Evolutionary conservation across 2,329 filamentous ascomycete species (phyloP), one percentile per base, ranked within the genome.

Genomic region (Xylariaceae sp.): DNA sequence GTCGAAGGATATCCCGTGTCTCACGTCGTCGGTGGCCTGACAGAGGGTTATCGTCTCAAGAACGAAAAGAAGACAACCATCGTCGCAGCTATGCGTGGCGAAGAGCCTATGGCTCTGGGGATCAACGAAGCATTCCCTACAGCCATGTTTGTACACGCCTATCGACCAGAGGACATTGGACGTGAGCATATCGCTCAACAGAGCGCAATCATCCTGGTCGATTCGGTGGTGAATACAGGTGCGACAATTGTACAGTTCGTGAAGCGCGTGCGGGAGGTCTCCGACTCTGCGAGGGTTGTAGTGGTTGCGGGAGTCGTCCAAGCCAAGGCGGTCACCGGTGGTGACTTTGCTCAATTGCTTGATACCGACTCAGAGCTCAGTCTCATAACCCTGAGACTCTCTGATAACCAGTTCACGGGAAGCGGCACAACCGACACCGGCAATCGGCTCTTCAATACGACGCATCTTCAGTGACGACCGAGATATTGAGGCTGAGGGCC

Each of bases 211-310:
- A 50, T 83, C 2, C 56, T 84, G 3, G 76, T 82, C 1, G 79
- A 83, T 53, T 79, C 73, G 0, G 77, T 83, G 1, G 59, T 83
- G n/a, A 81, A 83, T 47, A 78, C 53, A 22, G 77, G 79, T 4
- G 67, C 66, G 38, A 68, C 72, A 0, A 52, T 79, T 4, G 43
- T 69, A 1, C 52, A 72, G 2, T 80, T 78, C 49, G 60, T 78
- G 13, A 24, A 64, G 19, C 67, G 63, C 16, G 60, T 82, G n/a
- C 68, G 71, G 4, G 47, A 41, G 0, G 36, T 74, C 0, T 18
- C 68, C 41, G 22, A 54, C 0, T 49, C 44, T 3, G 56, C 76
- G 29, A 63, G 17, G 12, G 44, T 51, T 19, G 35, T 51, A 2
- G 28, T 51, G 16, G 28, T 47, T 18, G 47, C 44, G 11, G 73